Evolutionary conservation across 2,329 filamentous ascomycete species (phyloP), one percentile per base, ranked within the genome.

Genomic region (Colletotrichum agaves): DNA sequence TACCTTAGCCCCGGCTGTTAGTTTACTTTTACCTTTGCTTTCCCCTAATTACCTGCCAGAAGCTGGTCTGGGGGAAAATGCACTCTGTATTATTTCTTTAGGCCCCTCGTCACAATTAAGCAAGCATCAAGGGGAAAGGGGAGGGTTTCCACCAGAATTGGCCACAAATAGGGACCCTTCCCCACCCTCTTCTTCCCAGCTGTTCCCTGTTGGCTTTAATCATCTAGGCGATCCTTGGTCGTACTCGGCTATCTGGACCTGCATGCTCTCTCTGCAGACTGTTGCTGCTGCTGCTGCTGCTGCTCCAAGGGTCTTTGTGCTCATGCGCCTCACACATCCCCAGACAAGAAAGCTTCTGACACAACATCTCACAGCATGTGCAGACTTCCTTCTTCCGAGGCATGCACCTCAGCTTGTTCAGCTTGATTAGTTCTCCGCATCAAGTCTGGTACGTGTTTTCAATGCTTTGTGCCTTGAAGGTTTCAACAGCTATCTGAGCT

Each of bases 161-260:
- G 35, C 27, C 8, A 49, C 23, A 7, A 11, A 17, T 7, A n/a
- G 27, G n/a, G n/a, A n/a, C n/a, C n/a, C n/a, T n/a, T n/a, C n/a
- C n/a, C n/a, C n/a, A n/a, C n/a, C 19, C 11, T n/a, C 19, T 23
- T 33, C 31, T 47, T 31, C 23, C 49, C 27, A 35, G 17, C 37
- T 19, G 19, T 52, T 33, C 46, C 52, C 37, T 57, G 63, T 49
- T 39, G 19, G 19, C 61, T 44, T 41, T n/a, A n/a, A n/a, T n/a
- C 56, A 33, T 64, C 39, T 55, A 31, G 47, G 57, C 33, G 17
- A 46, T 31, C 47, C 47, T 61, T 31, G 31, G 33, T 39, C 50
- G 46, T 41, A 50, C 53, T 63, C 31, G 46, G 52, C 33, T 41
- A 52, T 57, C 64, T 67, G 13, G 15, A 44, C 52, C 12, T 67